phyloP scores from a whole-genome alignment of 192 early-diverging fungal species.

The Umbelopsis ramanniana region DNA sequence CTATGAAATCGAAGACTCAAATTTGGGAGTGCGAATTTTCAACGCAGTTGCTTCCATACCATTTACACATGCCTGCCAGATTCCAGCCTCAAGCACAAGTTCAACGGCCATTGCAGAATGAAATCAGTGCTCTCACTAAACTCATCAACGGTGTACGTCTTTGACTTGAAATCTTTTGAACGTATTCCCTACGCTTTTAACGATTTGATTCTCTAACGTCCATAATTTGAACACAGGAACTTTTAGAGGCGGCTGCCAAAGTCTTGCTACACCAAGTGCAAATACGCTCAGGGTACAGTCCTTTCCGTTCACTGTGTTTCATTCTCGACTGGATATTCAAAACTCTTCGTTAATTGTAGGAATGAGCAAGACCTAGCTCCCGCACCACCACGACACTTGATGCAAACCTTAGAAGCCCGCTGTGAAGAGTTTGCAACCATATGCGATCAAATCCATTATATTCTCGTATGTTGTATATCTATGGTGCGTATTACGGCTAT shows the following conservation, averaged over 20 bases:
- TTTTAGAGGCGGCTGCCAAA: slow-evolving; percentile 12
- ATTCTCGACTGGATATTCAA: neutral
- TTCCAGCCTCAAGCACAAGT: slow-evolving; percentile 20
- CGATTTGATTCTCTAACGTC: neutral
- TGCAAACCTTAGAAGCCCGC: slow-evolving; percentile 8
- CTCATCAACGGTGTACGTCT: slow-evolving; percentile 13
- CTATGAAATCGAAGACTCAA: neutral
- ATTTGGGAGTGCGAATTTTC: neutral
- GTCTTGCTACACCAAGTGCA: slow-evolving; percentile 5
- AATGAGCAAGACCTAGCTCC: slow-evolving; percentile 2
- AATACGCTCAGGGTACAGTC: slow-evolving; percentile 8
- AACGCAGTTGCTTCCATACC: neutral
- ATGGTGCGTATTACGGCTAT: neutral
- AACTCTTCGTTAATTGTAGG: neutral
- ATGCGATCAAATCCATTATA: slow-evolving; percentile 44
- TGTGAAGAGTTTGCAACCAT: slow-evolving; percentile 41
- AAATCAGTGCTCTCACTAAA: neutral
- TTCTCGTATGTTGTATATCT: slow-evolving; percentile 25
- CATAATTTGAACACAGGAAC: neutral
- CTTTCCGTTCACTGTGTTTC: neutral
- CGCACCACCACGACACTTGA: neutral
- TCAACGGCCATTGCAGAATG: slow-evolving; percentile 17
- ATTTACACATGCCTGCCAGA: neutral
- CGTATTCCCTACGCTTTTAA: neutral
- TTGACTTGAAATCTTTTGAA: neutral